These are phyloP conservation scores for Scutellaria barbata DNA, from an alignment of 257 asterid species.

Conservation along the genomic window DNA sequence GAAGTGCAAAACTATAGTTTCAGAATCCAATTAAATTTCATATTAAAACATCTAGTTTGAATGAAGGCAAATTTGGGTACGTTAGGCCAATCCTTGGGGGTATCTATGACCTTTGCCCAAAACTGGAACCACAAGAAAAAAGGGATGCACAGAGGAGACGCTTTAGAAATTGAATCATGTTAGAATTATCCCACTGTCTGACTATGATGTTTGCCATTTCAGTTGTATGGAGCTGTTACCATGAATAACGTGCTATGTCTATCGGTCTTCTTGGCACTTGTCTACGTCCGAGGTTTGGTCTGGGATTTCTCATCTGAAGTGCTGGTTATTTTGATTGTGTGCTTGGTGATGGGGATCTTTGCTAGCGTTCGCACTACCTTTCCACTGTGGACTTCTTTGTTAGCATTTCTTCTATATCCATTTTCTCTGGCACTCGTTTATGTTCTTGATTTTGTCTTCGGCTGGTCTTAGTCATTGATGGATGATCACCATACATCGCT, in stretches of 20 bases:
- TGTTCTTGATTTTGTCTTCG: slow-evolving; percentile 80
- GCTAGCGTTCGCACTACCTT: slow-evolving; percentile 80
- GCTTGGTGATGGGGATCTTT: slow-evolving; percentile 77
- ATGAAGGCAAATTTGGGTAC: too few species aligned
- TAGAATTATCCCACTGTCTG: not conserved
- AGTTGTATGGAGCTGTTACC: slow-evolving; percentile 91
- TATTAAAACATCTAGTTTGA: too few species aligned
- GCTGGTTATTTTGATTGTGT: slow-evolving; percentile 80
- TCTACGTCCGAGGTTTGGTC: slow-evolving; percentile 67
- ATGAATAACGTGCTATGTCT: slow-evolving; percentile 88
- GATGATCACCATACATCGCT: not conserved
- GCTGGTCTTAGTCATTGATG: slow-evolving; percentile 63
- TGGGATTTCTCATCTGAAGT: slow-evolving; percentile 98
- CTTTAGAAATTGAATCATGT: too few species aligned
- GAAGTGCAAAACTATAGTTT: too few species aligned
- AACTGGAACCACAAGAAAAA: too few species aligned
- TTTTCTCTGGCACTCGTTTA: slow-evolving; percentile 83
- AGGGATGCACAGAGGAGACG: too few species aligned
- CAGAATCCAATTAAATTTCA: too few species aligned
- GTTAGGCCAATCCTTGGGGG: too few species aligned
- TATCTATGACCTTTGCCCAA: too few species aligned
- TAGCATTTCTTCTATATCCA: slow-evolving; percentile 80
- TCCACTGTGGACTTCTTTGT: slow-evolving; percentile 75
- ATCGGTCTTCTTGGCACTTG: slow-evolving; percentile 85
- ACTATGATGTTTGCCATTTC: slow-evolving; percentile 17